A percentile compares a stretch with the other conserved stretches of the same genome.
phyloP scores from a whole-genome alignment of 2,329 filamentous ascomycete species.

The Xylariales sp. region DNA sequence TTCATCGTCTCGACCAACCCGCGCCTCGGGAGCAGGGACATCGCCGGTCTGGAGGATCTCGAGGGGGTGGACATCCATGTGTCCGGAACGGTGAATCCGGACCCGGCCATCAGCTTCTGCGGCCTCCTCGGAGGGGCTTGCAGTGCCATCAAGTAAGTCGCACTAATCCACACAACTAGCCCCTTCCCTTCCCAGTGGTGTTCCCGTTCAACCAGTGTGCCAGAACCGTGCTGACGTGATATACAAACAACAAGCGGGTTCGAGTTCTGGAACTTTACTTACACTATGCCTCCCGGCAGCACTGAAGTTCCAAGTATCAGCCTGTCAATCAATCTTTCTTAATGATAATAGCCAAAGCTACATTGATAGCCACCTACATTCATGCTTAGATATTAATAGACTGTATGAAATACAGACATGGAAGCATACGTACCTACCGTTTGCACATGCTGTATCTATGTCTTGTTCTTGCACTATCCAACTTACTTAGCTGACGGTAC shows the following conservation, averaged over 20 bases:
- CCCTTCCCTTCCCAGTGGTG: not conserved
- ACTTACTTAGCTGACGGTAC: no score
- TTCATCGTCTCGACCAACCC: conserved; percentile 34
- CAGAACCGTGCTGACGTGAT: not conserved
- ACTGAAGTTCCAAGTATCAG: conserved; percentile 5
- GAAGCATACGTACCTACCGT: no score
- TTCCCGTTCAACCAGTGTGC: not conserved
- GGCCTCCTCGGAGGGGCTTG: conserved; percentile 16
- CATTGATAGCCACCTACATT: no score
- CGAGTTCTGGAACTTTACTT: conserved; percentile 20
- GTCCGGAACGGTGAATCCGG: conserved; percentile 24
- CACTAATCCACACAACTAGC: no score
- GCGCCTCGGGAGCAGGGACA: conserved; percentile 24
- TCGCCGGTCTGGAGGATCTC: conserved; percentile 31
- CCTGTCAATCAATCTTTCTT: conserved; percentile 5
- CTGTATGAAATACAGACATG: no score
- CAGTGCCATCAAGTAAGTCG: conserved; percentile 9
- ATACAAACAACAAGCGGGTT: conserved; percentile 17
- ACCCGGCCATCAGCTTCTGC: conserved; percentile 27
- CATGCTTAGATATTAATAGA: no score
- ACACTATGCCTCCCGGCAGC: conserved; percentile 9
- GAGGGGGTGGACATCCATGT: conserved; percentile 31
- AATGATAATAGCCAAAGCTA: no score
- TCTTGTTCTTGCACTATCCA: no score
- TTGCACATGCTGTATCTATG: no score